Percentiles rank a stretch among this genome's conserved stretches.
These are phyloP conservation scores for Fraxinus americana DNA, from an alignment of 257 asterid species.

Conservation along the genomic window DNA sequence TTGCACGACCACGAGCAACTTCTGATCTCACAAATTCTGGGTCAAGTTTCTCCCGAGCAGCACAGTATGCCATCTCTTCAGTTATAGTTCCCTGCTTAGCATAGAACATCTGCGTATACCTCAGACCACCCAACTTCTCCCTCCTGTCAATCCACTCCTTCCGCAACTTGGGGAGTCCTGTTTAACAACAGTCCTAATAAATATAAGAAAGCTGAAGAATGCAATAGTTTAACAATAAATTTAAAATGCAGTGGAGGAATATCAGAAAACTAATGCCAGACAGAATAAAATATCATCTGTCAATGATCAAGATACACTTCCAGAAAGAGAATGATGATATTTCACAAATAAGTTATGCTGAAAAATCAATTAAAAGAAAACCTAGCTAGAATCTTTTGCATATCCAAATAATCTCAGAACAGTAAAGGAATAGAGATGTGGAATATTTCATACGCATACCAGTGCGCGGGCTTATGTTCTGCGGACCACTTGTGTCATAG, in stretches of 20 bases:
- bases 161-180: conserved; percentile 90
- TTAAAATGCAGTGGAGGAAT: not conserved
- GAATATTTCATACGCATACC: conserved; percentile 45
- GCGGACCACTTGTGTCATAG: conserved; percentile 97
- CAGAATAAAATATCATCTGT: not conserved
- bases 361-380: not conserved
- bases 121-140: conserved; percentile 75
- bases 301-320: not conserved
- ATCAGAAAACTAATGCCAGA: not conserved
- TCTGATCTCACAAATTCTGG: conserved; percentile 91
- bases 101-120: conserved; percentile 89
- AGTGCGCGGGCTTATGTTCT: conserved; percentile 57
- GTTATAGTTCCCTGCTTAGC: conserved; percentile 92
- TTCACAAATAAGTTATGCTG: not conserved
- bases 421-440: not conserved
- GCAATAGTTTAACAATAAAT: conserved; percentile 5
- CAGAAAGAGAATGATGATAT: not conserved
- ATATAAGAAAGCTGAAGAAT: conserved; percentile 13
- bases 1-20: conserved; percentile 98
- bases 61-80: conserved; percentile 91
- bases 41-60: conserved; percentile 89
- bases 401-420: not conserved
- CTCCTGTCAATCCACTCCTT: conserved; percentile 84
- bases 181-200: conserved; percentile 23
- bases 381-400: not conserved